Conservation (phyloP, 73 alveolate genomes). For the Paraurostyla sp. region DNA sequence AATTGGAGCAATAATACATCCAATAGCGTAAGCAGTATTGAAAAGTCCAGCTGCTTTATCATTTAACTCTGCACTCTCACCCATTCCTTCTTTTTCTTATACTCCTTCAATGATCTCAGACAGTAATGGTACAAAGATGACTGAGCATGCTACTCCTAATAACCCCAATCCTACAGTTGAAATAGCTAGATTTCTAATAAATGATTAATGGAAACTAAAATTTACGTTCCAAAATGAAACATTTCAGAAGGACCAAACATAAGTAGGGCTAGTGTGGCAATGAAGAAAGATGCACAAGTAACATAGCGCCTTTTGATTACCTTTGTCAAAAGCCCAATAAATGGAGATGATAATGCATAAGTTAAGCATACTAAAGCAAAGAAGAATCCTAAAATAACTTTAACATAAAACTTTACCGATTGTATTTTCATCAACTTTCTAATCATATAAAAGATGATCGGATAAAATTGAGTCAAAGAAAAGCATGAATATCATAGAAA, state of each 20-base stretch:
- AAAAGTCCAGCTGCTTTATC: conserved; percentile 58
- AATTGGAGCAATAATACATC: conserved; percentile 59
- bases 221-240: conserved; percentile 35
- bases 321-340: conserved; percentile 16
- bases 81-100: not conserved
- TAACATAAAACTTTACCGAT: conserved; percentile 1
- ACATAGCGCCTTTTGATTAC: conserved; percentile 3
- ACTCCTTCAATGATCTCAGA: conserved; percentile 58
- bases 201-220: not conserved
- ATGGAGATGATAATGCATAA: conserved; percentile 50
- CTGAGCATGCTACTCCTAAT: conserved; percentile 39
- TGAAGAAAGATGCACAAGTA: conserved; percentile 12
- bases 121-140: conserved; percentile 48
- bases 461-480: conserved; percentile 53
- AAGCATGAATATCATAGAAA: conserved; percentile 56
- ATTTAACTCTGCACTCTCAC: conserved; percentile 13
- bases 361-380: conserved; percentile 33
- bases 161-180: conserved; percentile 45
- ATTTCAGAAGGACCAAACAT: conserved; percentile 56
- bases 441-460: not conserved
- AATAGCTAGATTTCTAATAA: conserved; percentile 2
- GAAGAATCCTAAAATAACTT: conserved; percentile 12
- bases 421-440: not conserved
- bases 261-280: conserved; percentile 51
- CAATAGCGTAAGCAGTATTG: conserved; percentile 57